Evolutionary conservation across 495 filamentous ascomycete genomes (phyloP), one percentile per base, ranked within the genome.

Genomic region (Pseudotulostoma volvatum): DNA sequence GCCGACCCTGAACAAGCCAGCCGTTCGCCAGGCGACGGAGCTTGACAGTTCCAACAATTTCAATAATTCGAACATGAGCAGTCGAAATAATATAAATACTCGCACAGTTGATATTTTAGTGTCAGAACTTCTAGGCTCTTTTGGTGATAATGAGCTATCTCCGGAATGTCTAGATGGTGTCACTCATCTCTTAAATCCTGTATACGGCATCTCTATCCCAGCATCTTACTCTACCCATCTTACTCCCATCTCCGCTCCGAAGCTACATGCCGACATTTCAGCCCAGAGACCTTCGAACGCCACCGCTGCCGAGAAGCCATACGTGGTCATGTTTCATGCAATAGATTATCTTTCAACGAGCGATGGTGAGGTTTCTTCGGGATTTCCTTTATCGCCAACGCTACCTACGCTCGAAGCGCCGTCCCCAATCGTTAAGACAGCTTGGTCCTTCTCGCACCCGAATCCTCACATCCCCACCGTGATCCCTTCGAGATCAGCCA

Each of bases 41-140:
- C 55, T 59, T 20, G 50, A 60, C 18, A 36, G 50, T 18, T 49
- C 52, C 0, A 31, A 59, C 18, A 53, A 60, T 19, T 54, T 11
- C 13, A 2, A 1, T n/a, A 4, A 4, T 19, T 20, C 17, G 4
- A 18, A 2, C 11, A 11, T 1, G 25, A 21, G 17, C 9, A 20
- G 18, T 1, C 25, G 34, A 2, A 16, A 18, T 44, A 33, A 39
- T 32, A 11, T 38, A 20, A 33, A 37, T 4, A 55, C 74, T 48
- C 73, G 71, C 41, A 77, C 75, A 31, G 81, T 96, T 34, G 90
- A 99, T 54, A 95, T 99, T 39, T 59, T 96, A 2, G 71, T 99
- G 4, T 93, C 84, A 1, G 90, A 99, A 53, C 74, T 99, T 1
- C 68, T 99, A 1, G 88, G 88, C 30, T 93, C 84, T 31, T 96